Evolutionary conservation across 2,329 filamentous ascomycete genomes (phyloP), one percentile per base, ranked within the genome.

Genomic region (Cercospora sesami): DNA sequence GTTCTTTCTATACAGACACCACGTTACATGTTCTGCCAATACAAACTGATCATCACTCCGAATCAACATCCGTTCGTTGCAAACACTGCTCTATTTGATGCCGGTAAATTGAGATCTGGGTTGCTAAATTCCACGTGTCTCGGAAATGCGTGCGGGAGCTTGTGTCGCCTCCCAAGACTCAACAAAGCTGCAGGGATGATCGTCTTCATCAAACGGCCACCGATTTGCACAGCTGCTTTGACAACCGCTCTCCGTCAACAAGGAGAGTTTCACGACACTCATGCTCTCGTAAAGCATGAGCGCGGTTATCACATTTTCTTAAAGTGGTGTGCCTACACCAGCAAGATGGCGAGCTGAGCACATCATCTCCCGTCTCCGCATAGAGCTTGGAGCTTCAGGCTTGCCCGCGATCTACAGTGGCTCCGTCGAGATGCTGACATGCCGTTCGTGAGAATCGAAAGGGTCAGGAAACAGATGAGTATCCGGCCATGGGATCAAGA

Each of bases 141-240:
- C 60, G 45, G 60, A 63, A 62, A 62, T 26, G 60, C 26, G 39
- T 26, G 60, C 60, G 36, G 42, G 39, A 62, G 39, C 60, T 62
- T 62, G 60, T 62, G 60, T 51, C 30, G 60, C 60, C 36, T 33
- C 39, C 28, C 36, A 31, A 62, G 60, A 48, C 55, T 59, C 55
- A 45, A 62, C 26, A 51, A 62, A 45, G 23, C 60, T 62, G 60
- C 60, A 62, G 60, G 60, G 60, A 30, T 62, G 39, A 61, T 26
- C 39, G 21, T 26, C 60, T 51, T 42, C 39, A 61, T 45, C 33
- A 62, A 62, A 45, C 60, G 60, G 60, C 23, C 39, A 60, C 55
- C 28, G 55, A 31, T 31, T 36, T 53, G 23, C 48, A 30, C 23
- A 28, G 48, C 48, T 53, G 12, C 23, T 53, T 53, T 28, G 48